A percentile compares a stretch with the other conserved stretches of the same genome.
Conservation (phyloP, 2,329 filamentous ascomycete genomes). For the Colletotrichum magnum region DNA sequence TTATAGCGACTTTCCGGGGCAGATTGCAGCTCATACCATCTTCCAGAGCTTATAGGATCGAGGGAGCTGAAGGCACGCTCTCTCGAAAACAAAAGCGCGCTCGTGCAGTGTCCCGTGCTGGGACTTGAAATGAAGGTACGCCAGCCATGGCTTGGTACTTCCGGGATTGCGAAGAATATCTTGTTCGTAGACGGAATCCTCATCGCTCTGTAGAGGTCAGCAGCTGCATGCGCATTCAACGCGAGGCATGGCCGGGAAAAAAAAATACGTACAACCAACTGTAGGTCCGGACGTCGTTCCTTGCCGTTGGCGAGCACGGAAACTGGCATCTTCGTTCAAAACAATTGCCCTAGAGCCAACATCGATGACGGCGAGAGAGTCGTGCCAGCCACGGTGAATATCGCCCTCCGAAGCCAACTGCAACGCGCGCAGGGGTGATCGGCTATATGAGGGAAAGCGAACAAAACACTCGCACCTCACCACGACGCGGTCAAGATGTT, state of each 20-base stretch:
- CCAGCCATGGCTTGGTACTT: conserved; percentile 93
- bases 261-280: conserved; percentile 61
- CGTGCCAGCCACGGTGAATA: not conserved
- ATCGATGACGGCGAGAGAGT: not conserved
- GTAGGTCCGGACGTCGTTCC: conserved; percentile 62
- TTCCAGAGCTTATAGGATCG: conserved; percentile 99
- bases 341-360: not conserved
- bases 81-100: conserved; percentile 89
- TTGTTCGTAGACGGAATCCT: conserved; percentile 96
- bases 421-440: too few species aligned
- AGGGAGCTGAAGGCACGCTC: conserved; percentile 90
- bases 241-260: not conserved
- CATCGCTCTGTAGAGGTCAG: conserved; percentile 74
- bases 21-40: conserved; percentile 69
- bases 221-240: conserved; percentile 4
- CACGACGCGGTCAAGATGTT: too few species aligned
- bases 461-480: too few species aligned
- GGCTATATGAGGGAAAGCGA: too few species aligned
- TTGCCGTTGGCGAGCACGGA: conserved; percentile 49
- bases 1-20: not conserved
- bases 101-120: conserved; percentile 88
- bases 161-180: conserved; percentile 89
- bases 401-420: too few species aligned
- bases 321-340: conserved; percentile 36
- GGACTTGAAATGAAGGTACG: conserved; percentile 92